These are phyloP conservation scores for Piloderma croceum DNA, from an alignment of 768 basidiomycete genomes.

Conservation along the genomic window DNA sequence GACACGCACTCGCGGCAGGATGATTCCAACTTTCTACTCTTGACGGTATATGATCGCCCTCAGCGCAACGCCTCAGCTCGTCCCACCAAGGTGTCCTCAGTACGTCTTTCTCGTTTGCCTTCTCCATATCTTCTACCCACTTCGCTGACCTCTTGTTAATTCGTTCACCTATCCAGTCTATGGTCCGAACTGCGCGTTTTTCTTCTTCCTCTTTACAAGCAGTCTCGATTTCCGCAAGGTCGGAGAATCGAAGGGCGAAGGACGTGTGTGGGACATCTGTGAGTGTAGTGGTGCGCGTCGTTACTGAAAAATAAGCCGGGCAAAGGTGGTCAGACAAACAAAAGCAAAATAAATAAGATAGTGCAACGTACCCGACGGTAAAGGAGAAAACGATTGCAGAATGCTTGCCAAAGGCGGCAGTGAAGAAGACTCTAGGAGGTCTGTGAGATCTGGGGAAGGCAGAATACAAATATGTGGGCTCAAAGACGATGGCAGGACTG, in stretches of 20 bases:
- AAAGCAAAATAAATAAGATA: no score
- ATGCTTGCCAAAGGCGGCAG: slow-evolving; percentile 69
- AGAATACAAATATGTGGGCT: slow-evolving; percentile 78
- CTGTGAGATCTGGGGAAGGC: slow-evolving; percentile 62
- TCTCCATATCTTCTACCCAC: slow-evolving; percentile 70
- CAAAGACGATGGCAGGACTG: slow-evolving; percentile 62
- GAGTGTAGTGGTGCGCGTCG: slow-evolving; percentile 70
- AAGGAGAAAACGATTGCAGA: slow-evolving; percentile 79
- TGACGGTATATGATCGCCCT: slow-evolving; percentile 71
- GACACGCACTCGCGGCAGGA: slow-evolving; percentile 65
- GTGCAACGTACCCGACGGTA: slow-evolving; percentile 69
- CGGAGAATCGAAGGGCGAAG: slow-evolving; percentile 76
- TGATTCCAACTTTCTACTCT: slow-evolving; percentile 82
- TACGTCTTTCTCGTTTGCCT: slow-evolving; percentile 32
- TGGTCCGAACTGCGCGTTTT: slow-evolving; percentile 67
- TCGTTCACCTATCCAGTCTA: slow-evolving; percentile 82
- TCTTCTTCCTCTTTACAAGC: slow-evolving; percentile 78
- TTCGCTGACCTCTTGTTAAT: slow-evolving; percentile 54
- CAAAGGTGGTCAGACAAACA: no score
- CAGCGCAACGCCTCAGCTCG: slow-evolving; percentile 68
- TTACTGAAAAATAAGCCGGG: slow-evolving; percentile 59
- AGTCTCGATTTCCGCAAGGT: slow-evolving; percentile 62
- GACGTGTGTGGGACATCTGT: slow-evolving; percentile 64
- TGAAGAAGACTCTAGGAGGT: slow-evolving; percentile 50
- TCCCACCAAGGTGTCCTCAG: slow-evolving; percentile 81